Evolutionary conservation across 345 rosid genomes (phyloP).

Genomic region (Erucastrum elatum): DNA sequence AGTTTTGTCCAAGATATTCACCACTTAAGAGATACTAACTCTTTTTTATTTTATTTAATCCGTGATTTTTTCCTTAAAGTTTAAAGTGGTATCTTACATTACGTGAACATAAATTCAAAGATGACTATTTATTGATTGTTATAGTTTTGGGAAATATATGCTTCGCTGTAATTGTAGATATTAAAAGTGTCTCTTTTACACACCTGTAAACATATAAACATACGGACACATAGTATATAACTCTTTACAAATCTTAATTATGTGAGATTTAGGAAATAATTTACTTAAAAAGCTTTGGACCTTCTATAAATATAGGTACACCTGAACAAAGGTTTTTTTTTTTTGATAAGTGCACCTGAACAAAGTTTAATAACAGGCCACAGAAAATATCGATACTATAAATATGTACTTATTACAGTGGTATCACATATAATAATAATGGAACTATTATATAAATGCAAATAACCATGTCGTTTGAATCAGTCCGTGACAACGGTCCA

Average conservation of each 20-base stretch:
- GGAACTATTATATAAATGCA: slow-evolving; percentile 8
- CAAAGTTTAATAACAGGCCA: slow-evolving; percentile 7
- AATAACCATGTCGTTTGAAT: slow-evolving; percentile 18
- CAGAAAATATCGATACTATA: slow-evolving; percentile 20
- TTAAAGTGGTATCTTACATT: neutral
- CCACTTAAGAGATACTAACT: neutral
- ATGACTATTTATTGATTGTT: neutral
- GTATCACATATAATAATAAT: neutral
- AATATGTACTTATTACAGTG: slow-evolving; percentile 13
- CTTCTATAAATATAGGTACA: slow-evolving; percentile 12
- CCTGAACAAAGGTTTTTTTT: slow-evolving; percentile 16
- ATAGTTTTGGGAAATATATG: neutral
- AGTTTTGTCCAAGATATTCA: neutral
- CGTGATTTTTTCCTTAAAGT: neutral
- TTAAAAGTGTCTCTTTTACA: neutral
- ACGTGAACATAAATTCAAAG: neutral
- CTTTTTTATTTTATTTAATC: neutral
- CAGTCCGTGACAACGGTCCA: slow-evolving; percentile 42
- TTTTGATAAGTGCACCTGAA: slow-evolving; percentile 21
- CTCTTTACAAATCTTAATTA: neutral
- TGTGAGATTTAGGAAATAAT: neutral
- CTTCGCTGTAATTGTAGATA: neutral
- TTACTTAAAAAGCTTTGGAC: neutral
- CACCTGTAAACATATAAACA: neutral
- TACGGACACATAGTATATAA: neutral